Conservation (phyloP, 2,329 filamentous ascomycete genomes). For the Pseudocercospora ulei region DNA sequence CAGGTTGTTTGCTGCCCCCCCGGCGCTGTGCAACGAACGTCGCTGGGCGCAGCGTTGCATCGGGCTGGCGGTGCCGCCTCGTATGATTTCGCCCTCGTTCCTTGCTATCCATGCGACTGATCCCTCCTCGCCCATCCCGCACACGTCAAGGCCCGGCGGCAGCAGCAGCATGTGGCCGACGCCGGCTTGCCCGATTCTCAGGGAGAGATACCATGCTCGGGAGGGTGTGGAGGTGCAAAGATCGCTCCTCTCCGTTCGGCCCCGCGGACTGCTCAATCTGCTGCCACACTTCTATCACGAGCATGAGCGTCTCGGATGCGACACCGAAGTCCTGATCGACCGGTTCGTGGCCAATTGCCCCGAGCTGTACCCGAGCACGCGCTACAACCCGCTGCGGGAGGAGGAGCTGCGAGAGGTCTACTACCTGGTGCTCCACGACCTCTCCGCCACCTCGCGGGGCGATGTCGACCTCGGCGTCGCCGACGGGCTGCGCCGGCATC, state of each 20-base stretch:
- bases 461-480: slow-evolving; percentile 3
- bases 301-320: slow-evolving; percentile 11
- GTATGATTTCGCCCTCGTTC: too few species aligned
- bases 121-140: neutral
- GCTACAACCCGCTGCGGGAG: slow-evolving; percentile 15
- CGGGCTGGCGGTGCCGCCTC: too few species aligned
- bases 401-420: slow-evolving; percentile 17
- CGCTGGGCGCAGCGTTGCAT: too few species aligned
- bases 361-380: slow-evolving; percentile 13
- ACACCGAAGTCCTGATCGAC: slow-evolving; percentile 14
- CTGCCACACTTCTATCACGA: slow-evolving; percentile 12
- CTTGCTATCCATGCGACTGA: neutral
- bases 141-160: neutral
- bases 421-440: slow-evolving; percentile 12
- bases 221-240: slow-evolving; percentile 10
- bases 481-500: slow-evolving; percentile 6
- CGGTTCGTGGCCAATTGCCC: slow-evolving; percentile 15
- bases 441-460: slow-evolving; percentile 11
- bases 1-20: too few species aligned
- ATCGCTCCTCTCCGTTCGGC: slow-evolving; percentile 10
- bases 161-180: slow-evolving; percentile 3
- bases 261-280: slow-evolving; percentile 8
- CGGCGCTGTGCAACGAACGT: too few species aligned
- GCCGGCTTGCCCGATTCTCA: neutral
- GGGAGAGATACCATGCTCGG: slow-evolving; percentile 1